Evolutionary conservation across 1,284 basidiomycete genomes (phyloP).

Genomic region (Naganishia liquefaciens): DNA sequence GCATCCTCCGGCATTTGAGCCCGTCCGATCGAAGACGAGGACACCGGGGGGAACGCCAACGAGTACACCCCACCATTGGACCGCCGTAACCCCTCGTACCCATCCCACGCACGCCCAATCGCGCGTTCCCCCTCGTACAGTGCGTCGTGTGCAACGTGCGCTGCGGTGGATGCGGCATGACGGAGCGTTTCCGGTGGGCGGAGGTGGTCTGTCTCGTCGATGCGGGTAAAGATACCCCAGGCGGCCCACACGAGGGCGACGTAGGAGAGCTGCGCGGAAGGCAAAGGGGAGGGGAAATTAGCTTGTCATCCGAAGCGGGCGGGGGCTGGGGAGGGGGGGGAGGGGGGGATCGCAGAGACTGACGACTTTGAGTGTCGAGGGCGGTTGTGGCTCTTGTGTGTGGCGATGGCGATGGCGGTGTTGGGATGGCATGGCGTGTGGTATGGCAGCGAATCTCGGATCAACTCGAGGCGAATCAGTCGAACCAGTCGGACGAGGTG

Average conservation of each 20-base stretch:
- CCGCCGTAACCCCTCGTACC: slow-evolving; percentile 8
- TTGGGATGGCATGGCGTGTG: neutral
- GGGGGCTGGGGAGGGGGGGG: no score
- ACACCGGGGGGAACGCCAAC: slow-evolving; percentile 10
- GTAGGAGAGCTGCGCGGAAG: slow-evolving; percentile 8
- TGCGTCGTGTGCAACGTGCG: slow-evolving; percentile 8
- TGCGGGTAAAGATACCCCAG: slow-evolving; percentile 21
- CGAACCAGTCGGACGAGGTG: neutral
- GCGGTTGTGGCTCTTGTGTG: slow-evolving; percentile 5
- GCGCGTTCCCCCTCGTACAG: slow-evolving; percentile 15
- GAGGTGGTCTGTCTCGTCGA: slow-evolving; percentile 27
- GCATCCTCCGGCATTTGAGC: neutral
- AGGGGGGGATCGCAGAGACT: no score
- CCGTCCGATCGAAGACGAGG: neutral
- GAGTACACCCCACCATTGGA: slow-evolving; percentile 14
- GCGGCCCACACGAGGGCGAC: slow-evolving; percentile 23
- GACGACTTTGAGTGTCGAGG: slow-evolving; percentile 16
- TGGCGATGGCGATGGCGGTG: slow-evolving; percentile 7
- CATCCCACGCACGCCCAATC: slow-evolving; percentile 22
- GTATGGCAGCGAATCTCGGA: no score
- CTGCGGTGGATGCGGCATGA: slow-evolving; percentile 2
- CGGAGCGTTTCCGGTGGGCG: slow-evolving; percentile 5
- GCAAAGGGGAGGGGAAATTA: no score
- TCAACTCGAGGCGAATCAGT: no score
- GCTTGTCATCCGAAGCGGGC: no score